Evolutionary conservation across 2,329 filamentous ascomycete species (phyloP).

Genomic region (Alternaria alternata): DNA sequence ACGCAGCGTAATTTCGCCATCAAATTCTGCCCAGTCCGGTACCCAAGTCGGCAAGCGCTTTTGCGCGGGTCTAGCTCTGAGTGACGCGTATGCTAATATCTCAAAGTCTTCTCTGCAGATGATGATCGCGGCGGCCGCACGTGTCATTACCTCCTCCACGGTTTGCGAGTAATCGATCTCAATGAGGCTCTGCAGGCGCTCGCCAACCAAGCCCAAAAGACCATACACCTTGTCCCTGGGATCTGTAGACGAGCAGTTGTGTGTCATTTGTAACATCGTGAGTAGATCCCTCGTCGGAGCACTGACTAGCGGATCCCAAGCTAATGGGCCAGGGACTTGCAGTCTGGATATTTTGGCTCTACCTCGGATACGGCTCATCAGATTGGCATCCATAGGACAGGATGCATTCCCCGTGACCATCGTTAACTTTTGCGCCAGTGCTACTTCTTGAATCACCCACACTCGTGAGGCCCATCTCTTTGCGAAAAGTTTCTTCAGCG

Average conservation of each 20-base stretch:
- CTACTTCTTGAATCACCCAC: conserved; percentile 32
- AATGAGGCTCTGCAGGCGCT: conserved; percentile 19
- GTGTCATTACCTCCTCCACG: conserved; percentile 19
- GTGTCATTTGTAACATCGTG: conserved; percentile 16
- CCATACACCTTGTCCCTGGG: conserved; percentile 22
- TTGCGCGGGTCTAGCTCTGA: background rate
- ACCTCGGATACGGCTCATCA: conserved; percentile 21
- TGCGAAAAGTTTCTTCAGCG: conserved; percentile 14
- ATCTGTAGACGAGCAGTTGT: conserved; percentile 18
- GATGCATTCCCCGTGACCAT: conserved; percentile 18
- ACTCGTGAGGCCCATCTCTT: conserved; percentile 24
- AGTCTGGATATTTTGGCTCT: conserved; percentile 17
- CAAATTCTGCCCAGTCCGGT: conserved; percentile 16
- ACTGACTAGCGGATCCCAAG: conserved; percentile 23
- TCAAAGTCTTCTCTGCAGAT: conserved; percentile 20
- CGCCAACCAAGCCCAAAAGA: conserved; percentile 16
- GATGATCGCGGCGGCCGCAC: conserved; percentile 17
- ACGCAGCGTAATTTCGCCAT: conserved; percentile 8
- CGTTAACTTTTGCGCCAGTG: conserved; percentile 18
- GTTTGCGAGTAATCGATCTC: conserved; percentile 21
- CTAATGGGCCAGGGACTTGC: conserved; percentile 20
- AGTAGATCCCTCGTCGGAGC: conserved; percentile 20
- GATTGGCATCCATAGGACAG: conserved; percentile 9
- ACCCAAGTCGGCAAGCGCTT: conserved; percentile 18
- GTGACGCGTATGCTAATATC: conserved; percentile 17